phyloP scores from a whole-genome alignment of 140 eudicot genomes.

The Anethum foeniculum region DNA sequence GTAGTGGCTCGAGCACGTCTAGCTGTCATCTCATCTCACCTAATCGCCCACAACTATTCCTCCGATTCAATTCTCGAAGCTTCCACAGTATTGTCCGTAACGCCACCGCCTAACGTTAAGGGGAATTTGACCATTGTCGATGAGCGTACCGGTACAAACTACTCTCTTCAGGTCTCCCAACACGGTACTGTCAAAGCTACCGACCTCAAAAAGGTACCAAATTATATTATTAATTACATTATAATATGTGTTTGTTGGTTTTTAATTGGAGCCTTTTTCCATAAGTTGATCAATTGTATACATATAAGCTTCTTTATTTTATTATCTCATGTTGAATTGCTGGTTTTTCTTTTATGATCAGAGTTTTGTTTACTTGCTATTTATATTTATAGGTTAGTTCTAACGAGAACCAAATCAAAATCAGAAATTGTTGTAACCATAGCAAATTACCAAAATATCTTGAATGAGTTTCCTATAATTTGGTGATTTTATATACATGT shows the following conservation, averaged over 20 bases:
- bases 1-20: conserved; percentile 52
- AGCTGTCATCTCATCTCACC: conserved; percentile 68
- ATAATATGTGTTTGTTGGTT: no score
- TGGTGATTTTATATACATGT: no score
- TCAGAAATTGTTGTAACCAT: no score
- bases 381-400: no score
- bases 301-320: no score
- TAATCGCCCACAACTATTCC: conserved; percentile 29
- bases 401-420: no score
- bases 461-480: no score
- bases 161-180: conserved; percentile 59
- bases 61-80: conserved; percentile 32
- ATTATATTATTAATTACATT: not conserved
- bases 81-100: conserved; percentile 35
- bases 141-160: conserved; percentile 81
- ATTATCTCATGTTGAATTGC: no score
- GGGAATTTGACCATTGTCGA: conserved; percentile 59
- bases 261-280: no score
- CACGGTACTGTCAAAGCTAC: conserved; percentile 87
- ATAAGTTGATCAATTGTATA: no score
- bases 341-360: no score
- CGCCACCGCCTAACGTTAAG: conserved; percentile 49
- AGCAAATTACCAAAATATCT: no score
- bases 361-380: not conserved
- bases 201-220: conserved; percentile 67